Base-by-base conservation (phyloP, 2,329 filamentous ascomycete species). In the Arachnopeziza araneosa region DNA sequence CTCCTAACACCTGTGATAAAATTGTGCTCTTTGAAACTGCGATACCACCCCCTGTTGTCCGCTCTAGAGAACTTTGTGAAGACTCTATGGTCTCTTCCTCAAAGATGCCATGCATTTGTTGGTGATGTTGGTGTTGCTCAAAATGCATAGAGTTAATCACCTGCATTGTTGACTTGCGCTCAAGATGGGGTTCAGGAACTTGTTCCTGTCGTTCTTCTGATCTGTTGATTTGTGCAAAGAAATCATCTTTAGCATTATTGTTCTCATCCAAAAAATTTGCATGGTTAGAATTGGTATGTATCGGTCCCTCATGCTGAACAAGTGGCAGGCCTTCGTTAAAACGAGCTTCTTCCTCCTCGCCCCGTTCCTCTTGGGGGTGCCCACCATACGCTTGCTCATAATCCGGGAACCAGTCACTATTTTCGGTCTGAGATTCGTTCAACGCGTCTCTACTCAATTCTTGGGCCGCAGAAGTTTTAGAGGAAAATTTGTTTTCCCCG, bases 261-360 rank as follows among this genome's bases (percentile, higher is more conserved):
- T 72, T 70, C 24, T 71, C 72, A 54, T 73, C 70, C 3, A 72
- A 73, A 67, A 82, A 81, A 22, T 57, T 44, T 10, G 52, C 17
- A 73, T 67, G 59, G 54, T 55, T 51, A 22, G 59, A 23, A 21
- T 64, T 56, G 10, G 64, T 50, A 19, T 44, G 6, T 19, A 17
- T 3, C 2, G 10, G 36, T 2, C 64, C 56, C 1, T 57, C 48
- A 8, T 76, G 72, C 22, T 78, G 76, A 67, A 84, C 84, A 61
- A 91, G 73, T 1, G 88, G 87, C 4, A 91, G 61, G 0, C 88
- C 88, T 74, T 91, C 88, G 60, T 89, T 87, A 64, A 81, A 91
- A 52, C 88, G 82, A 24, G 82, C 81, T 53, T 70, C 62, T 19
- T 59, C 60, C 24, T 87, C 82, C 1, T 76, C 75, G 23, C 75